Base-by-base conservation (phyloP, 2,329 filamentous ascomycete genomes). In the Nemania abortiva region DNA sequence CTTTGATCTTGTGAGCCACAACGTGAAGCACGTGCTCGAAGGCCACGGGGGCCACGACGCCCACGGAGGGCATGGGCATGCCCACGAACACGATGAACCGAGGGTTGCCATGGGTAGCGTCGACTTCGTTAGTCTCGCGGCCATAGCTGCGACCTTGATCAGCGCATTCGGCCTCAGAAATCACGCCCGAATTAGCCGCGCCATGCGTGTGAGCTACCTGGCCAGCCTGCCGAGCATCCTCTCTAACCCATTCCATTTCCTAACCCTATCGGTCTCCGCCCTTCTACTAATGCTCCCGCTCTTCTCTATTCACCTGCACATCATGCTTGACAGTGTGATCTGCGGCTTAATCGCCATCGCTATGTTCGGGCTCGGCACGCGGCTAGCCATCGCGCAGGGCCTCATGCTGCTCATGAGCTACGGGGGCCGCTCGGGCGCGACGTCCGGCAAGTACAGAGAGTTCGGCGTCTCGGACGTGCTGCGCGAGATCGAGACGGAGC, bases 331-430 rank as follows among this genome's bases (percentile, higher is more conserved):
- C 80, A 89, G 92, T 53, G 85, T 92, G 18, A 87, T 98, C 65
- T 97, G 94, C 67, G 88, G 91, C 61, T 87, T 91, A 29, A 96
- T 98, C 67, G 92, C 96, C 3, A 82, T 93, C 31, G 89, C 91
- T 68, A 99, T 99, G 96, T 95, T 97, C 71, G 85, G 90, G 39
- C 87, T 98, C 5, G 96, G 96, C 13, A 87, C 91, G 72, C 91
- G 94, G 7, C 87, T 98, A 13, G 95, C 95, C 22, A 90, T 93
- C 63, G 92, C 92, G 0, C 89, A 99, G 74, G 96, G 95, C 0
- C 89, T 94, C 31, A 98, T 99, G 93, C 88, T 99, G 37, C 87
- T 99, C 67, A 98, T 99, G 95, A 95, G 92, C 3, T 98, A 97
- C 79, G 79, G 78, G 37, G 85, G 86, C 10, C 76, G 77, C n/a